Conservation (phyloP, 2,329 filamentous ascomycete genomes). For the Colletotrichum scovillei region DNA sequence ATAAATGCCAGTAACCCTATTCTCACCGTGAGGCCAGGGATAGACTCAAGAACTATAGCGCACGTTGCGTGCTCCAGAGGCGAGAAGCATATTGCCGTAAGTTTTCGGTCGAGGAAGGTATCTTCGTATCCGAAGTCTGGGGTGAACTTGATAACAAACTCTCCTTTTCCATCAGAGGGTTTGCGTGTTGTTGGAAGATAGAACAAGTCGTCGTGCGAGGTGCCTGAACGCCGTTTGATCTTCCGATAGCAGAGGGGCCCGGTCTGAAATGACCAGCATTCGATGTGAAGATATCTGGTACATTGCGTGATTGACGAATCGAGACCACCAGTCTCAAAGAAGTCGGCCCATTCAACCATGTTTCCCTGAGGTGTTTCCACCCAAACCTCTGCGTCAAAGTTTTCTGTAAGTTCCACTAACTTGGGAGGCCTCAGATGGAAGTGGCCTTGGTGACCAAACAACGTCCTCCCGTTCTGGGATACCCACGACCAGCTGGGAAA, state of each 20-base stretch:
- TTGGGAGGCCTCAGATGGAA: not conserved
- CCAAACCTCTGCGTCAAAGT: conserved; percentile 2
- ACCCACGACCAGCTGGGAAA: conserved; percentile 19
- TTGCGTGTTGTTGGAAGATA: not conserved
- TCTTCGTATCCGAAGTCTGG: not conserved
- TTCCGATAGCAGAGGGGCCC: not conserved
- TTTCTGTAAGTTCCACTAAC: not conserved
- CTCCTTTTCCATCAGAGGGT: not conserved
- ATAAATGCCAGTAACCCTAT: not conserved
- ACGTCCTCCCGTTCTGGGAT: not conserved
- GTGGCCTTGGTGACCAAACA: not conserved
- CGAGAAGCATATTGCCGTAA: not conserved
- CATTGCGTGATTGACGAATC: not conserved
- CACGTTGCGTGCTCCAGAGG: not conserved
- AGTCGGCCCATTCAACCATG: not conserved
- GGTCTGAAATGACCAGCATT: conserved; percentile 3
- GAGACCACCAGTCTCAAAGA: not conserved
- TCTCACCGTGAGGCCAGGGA: not conserved
- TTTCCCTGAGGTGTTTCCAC: not conserved
- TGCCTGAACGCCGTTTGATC: not conserved
- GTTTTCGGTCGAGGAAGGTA: not conserved
- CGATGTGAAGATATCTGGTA: conserved; percentile 2
- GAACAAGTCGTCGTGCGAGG: not conserved
- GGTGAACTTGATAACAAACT: not conserved
- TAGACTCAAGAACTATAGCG: not conserved